Conservation (phyloP, 805 yeast species). For the Saturnispora quitensis region DNA sequence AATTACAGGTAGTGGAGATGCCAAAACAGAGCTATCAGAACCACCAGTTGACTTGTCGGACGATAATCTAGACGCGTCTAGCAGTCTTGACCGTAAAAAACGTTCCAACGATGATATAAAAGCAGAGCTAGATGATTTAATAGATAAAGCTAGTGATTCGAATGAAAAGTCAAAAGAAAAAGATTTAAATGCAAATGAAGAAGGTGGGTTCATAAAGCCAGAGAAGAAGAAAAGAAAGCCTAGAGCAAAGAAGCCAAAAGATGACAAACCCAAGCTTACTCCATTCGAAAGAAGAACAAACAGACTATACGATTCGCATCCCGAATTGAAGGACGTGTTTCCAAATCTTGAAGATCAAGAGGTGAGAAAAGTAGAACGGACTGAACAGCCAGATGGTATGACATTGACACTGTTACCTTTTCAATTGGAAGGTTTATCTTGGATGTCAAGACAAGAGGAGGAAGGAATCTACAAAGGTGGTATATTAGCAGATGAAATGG, state of each 20-base stretch:
- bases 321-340: conserved; percentile 66
- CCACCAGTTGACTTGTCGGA: conserved; percentile 28
- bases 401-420: conserved; percentile 70
- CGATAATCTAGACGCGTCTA: conserved; percentile 4
- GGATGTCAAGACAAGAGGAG: conserved; percentile 86
- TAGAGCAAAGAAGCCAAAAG: conserved; percentile 17
- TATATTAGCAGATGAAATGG: conserved; percentile 97
- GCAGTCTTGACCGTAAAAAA: conserved; percentile 3
- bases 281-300: conserved; percentile 63
- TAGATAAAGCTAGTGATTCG: conserved; percentile 16
- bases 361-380: conserved; percentile 41
- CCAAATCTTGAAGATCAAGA: conserved; percentile 45
- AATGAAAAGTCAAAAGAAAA: conserved; percentile 28
- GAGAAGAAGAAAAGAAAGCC: conserved; percentile 9
- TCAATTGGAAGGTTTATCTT: conserved; percentile 85
- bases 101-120: conserved; percentile 1
- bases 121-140: conserved; percentile 7
- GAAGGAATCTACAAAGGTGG: conserved; percentile 77
- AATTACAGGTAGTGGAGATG: conserved; percentile 9
- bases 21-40: conserved; percentile 31
- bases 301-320: conserved; percentile 65
- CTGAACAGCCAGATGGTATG: conserved; percentile 75
- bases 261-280: conserved; percentile 46
- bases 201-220: conserved; percentile 26
- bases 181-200: conserved; percentile 35